Base-by-base conservation (phyloP, 257 asterid species). In the Paulownia fortunei region DNA sequence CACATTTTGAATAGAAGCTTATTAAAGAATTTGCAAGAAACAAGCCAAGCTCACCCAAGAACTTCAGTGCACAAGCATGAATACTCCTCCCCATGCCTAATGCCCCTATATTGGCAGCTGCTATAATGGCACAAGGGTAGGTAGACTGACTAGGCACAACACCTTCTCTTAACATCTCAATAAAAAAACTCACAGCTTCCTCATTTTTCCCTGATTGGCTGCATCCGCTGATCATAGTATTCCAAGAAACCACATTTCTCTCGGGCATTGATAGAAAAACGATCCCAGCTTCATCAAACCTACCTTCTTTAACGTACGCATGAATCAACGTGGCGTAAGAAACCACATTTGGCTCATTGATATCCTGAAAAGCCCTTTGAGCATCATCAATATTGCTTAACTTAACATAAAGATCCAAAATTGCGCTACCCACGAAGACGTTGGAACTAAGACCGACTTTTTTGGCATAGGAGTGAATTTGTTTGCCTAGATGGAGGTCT, bases 1-100 rank as follows among this genome's bases (percentile, higher is more conserved):
- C 98, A 80, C 98, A 91, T 85, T 92, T 94, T 5, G 98, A 92
- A 13, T 94, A 92, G 60, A 94, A 88, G 81, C 98, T 92, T 61
- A 91, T 72, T 16, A 92, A 77, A 5, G 98, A 84, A 79, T 92
- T 94, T 3, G 88, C 84, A 39, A 88, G 72, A 75, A 85, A 92
- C 78, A 90, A 54, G 68, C 88, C 80, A 5, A 85, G 82, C 1
- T 76, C 69, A 21, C 94, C 95, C 90, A 91, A 83, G 92, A 80
- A 88, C 84, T 94, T 94, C 26, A 94, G 32, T 1, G 96, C 96
- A 79, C 85, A 88, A 10, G 95, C 96, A 77, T 94, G 98, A 4
- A 92, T 82, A 71, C 98, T 87, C 78, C 84, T 92, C 24, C 98
- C 98, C 72, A 89, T 79, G n/a, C 93, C 89, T 8, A 94, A 39